Conservation (phyloP, 1,284 basidiomycete genomes). For the Trichosporon asahii region DNA sequence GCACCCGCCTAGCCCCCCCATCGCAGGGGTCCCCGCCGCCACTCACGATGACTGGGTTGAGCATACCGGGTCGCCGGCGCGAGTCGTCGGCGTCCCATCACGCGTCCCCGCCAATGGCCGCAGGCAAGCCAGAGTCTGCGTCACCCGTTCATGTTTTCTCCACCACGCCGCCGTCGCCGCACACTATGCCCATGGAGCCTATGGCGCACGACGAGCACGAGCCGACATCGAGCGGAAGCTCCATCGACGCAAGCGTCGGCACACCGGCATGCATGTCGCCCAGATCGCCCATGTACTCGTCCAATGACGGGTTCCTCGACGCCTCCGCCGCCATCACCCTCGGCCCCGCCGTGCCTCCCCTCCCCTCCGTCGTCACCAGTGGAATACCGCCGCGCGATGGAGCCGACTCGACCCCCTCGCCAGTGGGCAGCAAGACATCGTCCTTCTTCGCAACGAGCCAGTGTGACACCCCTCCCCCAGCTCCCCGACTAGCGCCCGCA, state of each 20-base stretch:
- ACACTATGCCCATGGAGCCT: background rate
- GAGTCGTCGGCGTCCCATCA: background rate
- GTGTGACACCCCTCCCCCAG: constrained; percentile 32
- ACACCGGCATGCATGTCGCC: constrained; percentile 6
- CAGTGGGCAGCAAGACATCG: constrained; percentile 30
- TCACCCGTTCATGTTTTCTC: constrained; percentile 1
- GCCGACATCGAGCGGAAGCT: constrained; percentile 1
- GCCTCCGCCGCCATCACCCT: background rate
- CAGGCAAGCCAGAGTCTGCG: background rate
- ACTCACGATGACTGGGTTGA: background rate
- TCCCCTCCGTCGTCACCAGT: background rate
- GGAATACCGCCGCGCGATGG: background rate
- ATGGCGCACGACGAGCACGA: background rate
- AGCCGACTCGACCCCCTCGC: background rate
- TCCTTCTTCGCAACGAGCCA: constrained; percentile 43
- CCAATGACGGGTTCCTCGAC: background rate
- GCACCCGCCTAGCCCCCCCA: background rate
- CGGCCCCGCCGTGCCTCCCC: background rate
- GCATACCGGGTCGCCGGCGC: background rate
- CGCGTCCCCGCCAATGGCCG: background rate
- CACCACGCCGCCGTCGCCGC: background rate
- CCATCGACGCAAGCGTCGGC: constrained; percentile 4
- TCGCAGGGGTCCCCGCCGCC: background rate
- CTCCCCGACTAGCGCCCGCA: constrained; percentile 27
- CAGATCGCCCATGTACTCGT: background rate